Conservation (phyloP, 805 yeast species). For the Metschnikowia henanensis region DNA sequence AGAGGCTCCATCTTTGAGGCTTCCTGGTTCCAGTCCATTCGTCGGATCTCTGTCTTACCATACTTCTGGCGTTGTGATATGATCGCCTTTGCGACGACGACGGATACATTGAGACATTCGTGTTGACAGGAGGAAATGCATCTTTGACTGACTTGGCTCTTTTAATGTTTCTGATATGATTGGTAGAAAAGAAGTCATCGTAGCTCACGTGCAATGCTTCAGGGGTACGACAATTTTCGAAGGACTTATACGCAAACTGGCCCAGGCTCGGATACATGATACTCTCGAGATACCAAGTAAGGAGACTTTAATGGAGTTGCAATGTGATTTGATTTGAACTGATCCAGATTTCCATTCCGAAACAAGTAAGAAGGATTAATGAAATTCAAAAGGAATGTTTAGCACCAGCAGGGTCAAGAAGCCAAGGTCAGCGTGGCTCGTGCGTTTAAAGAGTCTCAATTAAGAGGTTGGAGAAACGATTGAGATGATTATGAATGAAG, state of each 20-base stretch:
- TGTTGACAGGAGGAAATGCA: slow-evolving; percentile 12
- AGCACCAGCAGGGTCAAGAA: too few relatives aligned
- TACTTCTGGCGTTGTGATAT: neutral
- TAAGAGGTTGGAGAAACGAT: too few relatives aligned
- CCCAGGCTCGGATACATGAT: neutral
- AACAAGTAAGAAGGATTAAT: too few relatives aligned
- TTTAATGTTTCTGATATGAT: slow-evolving; percentile 6
- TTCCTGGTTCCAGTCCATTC: neutral
- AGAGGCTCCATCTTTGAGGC: slow-evolving; percentile 1
- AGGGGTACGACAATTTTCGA: neutral
- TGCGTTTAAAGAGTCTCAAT: too few relatives aligned
- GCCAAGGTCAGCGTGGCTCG: too few relatives aligned
- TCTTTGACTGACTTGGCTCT: slow-evolving; percentile 16
- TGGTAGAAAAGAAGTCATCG: slow-evolving; percentile 1
- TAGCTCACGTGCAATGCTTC: neutral
- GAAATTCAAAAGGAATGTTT: too few relatives aligned
- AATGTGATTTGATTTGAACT: too few relatives aligned
- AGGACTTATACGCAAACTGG: neutral
- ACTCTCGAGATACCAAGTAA: too few relatives aligned
- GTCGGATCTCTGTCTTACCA: neutral
- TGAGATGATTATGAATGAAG: too few relatives aligned
- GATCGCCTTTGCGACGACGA: slow-evolving; percentile 1
- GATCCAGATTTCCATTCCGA: too few relatives aligned
- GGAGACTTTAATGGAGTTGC: too few relatives aligned
- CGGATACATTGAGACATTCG: neutral